These are phyloP conservation scores for Fusarium heterosporum DNA, from an alignment of 2,329 filamentous ascomycete genomes.

Conservation along the genomic window DNA sequence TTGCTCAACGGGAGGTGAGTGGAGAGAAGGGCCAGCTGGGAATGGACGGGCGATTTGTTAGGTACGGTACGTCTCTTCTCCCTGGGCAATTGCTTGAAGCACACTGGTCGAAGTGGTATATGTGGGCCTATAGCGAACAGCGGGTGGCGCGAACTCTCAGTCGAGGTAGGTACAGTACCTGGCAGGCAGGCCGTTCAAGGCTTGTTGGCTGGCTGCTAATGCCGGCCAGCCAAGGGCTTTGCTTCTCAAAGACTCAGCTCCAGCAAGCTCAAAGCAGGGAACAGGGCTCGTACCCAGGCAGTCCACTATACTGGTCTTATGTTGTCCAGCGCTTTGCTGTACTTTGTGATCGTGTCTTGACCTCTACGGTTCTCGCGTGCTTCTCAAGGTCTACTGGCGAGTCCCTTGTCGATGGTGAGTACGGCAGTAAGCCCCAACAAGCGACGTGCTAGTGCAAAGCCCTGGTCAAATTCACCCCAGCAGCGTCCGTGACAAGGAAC, in stretches of 20 bases:
- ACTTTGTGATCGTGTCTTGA: conserved; percentile 31
- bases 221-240: conserved; percentile 18
- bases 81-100: conserved; percentile 21
- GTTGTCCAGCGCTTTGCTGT: conserved; percentile 16
- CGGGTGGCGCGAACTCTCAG: conserved; percentile 49
- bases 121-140: conserved; percentile 46
- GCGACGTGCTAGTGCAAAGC: conserved; percentile 41
- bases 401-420: conserved; percentile 22
- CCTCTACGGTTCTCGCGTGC: conserved; percentile 21
- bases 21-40: conserved; percentile 31
- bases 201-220: conserved; percentile 30
- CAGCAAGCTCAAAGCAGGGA: conserved; percentile 3
- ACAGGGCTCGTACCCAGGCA: conserved; percentile 12
- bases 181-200: conserved; percentile 29
- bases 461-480: conserved; percentile 44
- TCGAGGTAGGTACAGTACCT: conserved; percentile 38
- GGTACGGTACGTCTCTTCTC: conserved; percentile 22
- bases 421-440: conserved; percentile 30
- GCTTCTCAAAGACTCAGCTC: conserved; percentile 14
- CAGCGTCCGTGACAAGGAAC: conserved; percentile 42
- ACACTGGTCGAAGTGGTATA: conserved; percentile 34
- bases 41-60: conserved; percentile 23
- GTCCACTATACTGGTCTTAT: conserved; percentile 19
- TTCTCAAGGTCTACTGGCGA: conserved; percentile 33
- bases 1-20: conserved; percentile 26